Conservation (phyloP, 768 basidiomycete species). For the Aureoboletus auriporus region DNA sequence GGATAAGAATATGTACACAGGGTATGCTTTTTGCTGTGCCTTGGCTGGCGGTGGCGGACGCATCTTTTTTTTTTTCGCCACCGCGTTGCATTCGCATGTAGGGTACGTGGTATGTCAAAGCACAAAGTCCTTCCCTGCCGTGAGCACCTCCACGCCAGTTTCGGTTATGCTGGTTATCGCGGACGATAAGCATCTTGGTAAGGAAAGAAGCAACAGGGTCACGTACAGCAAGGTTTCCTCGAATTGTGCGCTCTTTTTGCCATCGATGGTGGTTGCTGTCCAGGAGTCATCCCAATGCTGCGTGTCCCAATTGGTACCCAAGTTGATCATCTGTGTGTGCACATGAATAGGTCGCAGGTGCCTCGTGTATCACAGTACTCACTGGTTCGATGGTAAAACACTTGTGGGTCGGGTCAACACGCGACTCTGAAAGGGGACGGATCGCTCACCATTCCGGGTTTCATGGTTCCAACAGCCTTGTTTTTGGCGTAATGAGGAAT, state of each 20-base stretch:
- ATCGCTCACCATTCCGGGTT: conserved; percentile 81
- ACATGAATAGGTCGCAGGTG: conserved; percentile 1
- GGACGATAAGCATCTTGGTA: conserved; percentile 10
- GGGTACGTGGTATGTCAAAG: conserved; percentile 21
- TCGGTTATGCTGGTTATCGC: conserved; percentile 71
- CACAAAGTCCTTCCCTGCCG: conserved; percentile 43
- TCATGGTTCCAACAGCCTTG: conserved; percentile 91
- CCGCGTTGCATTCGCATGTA: conserved; percentile 23
- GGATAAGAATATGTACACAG: conserved; percentile 32
- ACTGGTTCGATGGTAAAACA: conserved; percentile 81
- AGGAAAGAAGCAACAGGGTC: neutral
- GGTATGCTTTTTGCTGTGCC: conserved; percentile 11
- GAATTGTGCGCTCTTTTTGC: conserved; percentile 90
- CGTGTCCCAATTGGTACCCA: conserved; percentile 72
- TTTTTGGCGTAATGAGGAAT: conserved; percentile 95
- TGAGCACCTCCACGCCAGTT: conserved; percentile 84
- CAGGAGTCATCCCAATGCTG: conserved; percentile 93
- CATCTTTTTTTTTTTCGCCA: conserved; percentile 2
- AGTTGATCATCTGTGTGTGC: conserved; percentile 79
- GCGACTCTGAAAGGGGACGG: neutral
- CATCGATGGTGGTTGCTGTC: conserved; percentile 93
- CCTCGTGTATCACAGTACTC: conserved; percentile 16
- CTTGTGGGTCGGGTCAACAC: conserved; percentile 26
- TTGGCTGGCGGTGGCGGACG: neutral
- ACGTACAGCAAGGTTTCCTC: conserved; percentile 94